Conservation (phyloP, 2,329 filamentous ascomycete genomes). For the Cladosporium velox region DNA sequence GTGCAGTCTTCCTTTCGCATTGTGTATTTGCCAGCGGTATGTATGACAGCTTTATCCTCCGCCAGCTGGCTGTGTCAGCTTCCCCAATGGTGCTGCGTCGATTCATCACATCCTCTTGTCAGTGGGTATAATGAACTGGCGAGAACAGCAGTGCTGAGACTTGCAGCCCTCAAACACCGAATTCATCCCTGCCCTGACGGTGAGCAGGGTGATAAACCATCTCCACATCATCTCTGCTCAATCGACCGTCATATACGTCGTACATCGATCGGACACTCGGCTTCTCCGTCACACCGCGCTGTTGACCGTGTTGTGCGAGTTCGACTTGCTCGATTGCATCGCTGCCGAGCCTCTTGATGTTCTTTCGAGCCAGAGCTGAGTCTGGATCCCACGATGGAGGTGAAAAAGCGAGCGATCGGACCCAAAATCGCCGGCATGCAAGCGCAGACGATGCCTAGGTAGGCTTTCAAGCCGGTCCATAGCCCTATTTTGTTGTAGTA, state of each 20-base stretch:
- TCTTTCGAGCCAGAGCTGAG: not conserved
- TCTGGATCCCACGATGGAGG: not conserved
- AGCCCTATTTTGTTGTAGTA: slow-evolving; percentile 26
- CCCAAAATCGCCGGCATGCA: slow-evolving; percentile 28
- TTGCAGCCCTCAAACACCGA: not conserved
- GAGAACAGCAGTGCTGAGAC: too few relatives aligned
- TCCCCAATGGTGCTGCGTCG: too few relatives aligned
- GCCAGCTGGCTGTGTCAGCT: too few relatives aligned
- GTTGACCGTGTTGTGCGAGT: not conserved
- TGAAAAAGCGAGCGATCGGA: slow-evolving; percentile 8
- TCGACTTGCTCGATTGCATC: not conserved
- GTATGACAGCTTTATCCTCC: too few relatives aligned
- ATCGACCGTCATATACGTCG: not conserved
- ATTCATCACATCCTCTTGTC: too few relatives aligned
- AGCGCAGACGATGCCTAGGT: slow-evolving; percentile 28
- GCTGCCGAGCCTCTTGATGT: not conserved
- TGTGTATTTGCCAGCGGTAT: too few relatives aligned
- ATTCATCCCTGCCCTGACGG: not conserved
- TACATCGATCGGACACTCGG: not conserved
- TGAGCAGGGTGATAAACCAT: not conserved
- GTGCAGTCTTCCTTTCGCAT: too few relatives aligned
- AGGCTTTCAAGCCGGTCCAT: slow-evolving; percentile 28
- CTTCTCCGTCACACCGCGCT: not conserved
- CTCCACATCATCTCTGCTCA: not conserved
- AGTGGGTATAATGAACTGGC: too few relatives aligned